These are phyloP conservation scores for Coemansia sp. DNA, from an alignment of 371 early-diverging fungal species.

Conservation along the genomic window DNA sequence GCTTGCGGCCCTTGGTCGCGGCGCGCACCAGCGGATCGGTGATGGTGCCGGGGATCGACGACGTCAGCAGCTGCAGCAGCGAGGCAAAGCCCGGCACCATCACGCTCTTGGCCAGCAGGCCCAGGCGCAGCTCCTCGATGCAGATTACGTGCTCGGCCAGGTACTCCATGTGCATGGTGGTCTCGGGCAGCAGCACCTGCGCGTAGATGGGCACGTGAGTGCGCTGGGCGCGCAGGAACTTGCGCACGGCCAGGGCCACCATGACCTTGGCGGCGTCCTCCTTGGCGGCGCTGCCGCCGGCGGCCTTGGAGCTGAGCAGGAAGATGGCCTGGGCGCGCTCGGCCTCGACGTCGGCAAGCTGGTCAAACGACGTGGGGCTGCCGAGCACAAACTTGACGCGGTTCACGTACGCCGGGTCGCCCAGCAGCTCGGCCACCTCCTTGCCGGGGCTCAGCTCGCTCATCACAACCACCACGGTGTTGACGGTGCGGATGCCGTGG, in stretches of 20 bases:
- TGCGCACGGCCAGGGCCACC: slow-evolving; percentile 65
- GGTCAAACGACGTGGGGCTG: slow-evolving; percentile 58
- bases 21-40: slow-evolving; percentile 49
- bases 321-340: slow-evolving; percentile 59
- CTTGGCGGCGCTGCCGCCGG: slow-evolving; percentile 49
- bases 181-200: slow-evolving; percentile 65
- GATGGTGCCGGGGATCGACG: slow-evolving; percentile 58
- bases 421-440: slow-evolving; percentile 52
- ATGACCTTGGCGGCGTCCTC: slow-evolving; percentile 66
- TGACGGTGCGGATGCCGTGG: slow-evolving; percentile 59
- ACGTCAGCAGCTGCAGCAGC: slow-evolving; percentile 60
- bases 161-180: slow-evolving; percentile 63
- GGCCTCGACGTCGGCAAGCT: slow-evolving; percentile 54
- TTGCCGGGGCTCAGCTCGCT: slow-evolving; percentile 60
- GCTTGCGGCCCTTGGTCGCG: slow-evolving; percentile 22
- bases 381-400: slow-evolving; percentile 69
- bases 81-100: slow-evolving; percentile 67
- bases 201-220: slow-evolving; percentile 54
- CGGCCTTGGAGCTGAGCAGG: slow-evolving; percentile 55
- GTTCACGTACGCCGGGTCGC: slow-evolving; percentile 58
- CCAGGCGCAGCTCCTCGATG: slow-evolving; percentile 69
- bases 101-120: slow-evolving; percentile 63
- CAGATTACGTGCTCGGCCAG: slow-evolving; percentile 66
- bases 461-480: slow-evolving; percentile 65
- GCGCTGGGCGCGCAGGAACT: slow-evolving; percentile 52